Conservation (phyloP, 2,329 filamentous ascomycete species). For the Sclerotinia borealis region DNA sequence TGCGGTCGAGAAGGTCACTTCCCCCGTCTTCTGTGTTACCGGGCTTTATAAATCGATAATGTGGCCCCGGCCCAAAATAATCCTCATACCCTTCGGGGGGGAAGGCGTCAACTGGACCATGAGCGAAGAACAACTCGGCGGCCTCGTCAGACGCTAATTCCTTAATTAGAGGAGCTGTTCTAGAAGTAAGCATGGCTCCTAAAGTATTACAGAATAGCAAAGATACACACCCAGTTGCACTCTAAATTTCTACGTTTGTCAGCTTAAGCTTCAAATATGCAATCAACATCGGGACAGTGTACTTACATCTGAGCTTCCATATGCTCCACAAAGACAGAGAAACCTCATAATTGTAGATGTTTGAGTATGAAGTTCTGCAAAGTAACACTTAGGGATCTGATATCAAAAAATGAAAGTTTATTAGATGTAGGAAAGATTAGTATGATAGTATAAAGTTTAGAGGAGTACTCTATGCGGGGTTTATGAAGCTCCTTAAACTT, state of each 20-base stretch:
- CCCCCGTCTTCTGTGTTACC: slow-evolving; percentile 31
- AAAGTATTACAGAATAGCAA: not conserved
- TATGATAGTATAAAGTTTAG: not conserved
- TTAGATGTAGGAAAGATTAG: not conserved
- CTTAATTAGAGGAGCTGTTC: slow-evolving; percentile 42
- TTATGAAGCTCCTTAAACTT: not conserved
- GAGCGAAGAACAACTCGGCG: slow-evolving; percentile 46
- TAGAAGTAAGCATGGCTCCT: slow-evolving; percentile 14
- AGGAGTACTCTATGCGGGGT: not conserved
- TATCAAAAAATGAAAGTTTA: not conserved
- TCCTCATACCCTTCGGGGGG: slow-evolving; percentile 50
- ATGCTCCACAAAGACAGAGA: slow-evolving; percentile 52
- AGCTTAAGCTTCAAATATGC: slow-evolving; percentile 12
- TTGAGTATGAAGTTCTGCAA: not conserved
- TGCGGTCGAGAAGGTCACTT: slow-evolving; percentile 27
- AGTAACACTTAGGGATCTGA: not conserved
- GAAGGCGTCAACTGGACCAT: slow-evolving; percentile 44
- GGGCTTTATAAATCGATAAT: slow-evolving; percentile 50
- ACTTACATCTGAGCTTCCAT: slow-evolving; percentile 49
- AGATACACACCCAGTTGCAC: slow-evolving; percentile 42
- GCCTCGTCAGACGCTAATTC: slow-evolving; percentile 41
- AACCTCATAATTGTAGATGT: slow-evolving; percentile 42
- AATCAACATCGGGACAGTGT: slow-evolving; percentile 9
- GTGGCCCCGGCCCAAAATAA: slow-evolving; percentile 50
- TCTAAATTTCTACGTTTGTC: slow-evolving; percentile 45